Base-by-base conservation (phyloP, 164 flowering plant species). In the Berberis thunbergii region DNA sequence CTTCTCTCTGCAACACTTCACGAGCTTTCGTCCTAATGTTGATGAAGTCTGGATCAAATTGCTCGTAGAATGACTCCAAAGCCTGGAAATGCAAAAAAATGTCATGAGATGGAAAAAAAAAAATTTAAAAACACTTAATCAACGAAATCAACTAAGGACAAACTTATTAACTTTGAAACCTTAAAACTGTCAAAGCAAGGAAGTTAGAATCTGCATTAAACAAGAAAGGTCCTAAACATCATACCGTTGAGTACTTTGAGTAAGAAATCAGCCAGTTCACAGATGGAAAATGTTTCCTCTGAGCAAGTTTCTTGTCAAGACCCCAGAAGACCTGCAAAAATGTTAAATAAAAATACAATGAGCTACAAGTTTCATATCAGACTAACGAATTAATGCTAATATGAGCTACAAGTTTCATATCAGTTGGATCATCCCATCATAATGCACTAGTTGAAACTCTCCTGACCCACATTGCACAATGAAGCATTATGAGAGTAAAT, bases 241-340 rank as follows among this genome's bases (percentile, higher is more conserved):
- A 50, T 61, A 94, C 99, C 78, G 79, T 70, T 66, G 99, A 80
- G 75, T 94, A 94, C 75, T 94, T 94, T 4, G 99, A 94, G 78
- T 91, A 91, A 44, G 99, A 94, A 67, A 94, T 94, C 42, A 91
- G 93, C 99, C 99, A 94, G 74, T 94, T 94, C 3, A 94, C 99
- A 67, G 99, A 91, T 12, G 99, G 99, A 67, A 94, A 94, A 80
- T 94, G 99, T 69, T 94, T 94, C 77, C 97, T 85, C 78, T 94
- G 99, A n/a, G 99, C 99, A 73, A 94, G 87, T 72, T 94, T 94
- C 81, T 94, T 94, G 79, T 94, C 99, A 57, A 94, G 83, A 75
- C 99, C 99, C 99, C 99, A 94, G 78, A 94, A 94, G 66, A 94
- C 99, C 99, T 94, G 83, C 54, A 75, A 69, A 48, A 52, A 52